These are phyloP conservation scores for Psilocybe cyanescens DNA, from an alignment of 768 basidiomycete genomes.

Conservation along the genomic window DNA sequence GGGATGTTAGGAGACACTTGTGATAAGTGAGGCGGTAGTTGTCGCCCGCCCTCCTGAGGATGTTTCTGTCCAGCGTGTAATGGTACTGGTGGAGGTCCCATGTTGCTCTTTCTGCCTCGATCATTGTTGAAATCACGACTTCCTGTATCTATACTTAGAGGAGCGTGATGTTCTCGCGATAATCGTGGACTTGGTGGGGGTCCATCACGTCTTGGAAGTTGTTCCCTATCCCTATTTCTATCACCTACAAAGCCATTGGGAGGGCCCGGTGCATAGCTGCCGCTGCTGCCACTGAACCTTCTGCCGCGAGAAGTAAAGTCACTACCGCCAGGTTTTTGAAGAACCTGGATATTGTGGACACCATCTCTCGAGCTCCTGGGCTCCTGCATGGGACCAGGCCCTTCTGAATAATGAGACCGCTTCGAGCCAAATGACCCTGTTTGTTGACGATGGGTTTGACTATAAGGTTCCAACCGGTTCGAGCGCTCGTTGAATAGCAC, in stretches of 20 bases:
- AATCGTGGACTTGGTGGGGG: conserved; percentile 41
- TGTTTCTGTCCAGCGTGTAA: conserved; percentile 34
- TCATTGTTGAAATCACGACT: conserved; percentile 35
- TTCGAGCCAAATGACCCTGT: conserved; percentile 45
- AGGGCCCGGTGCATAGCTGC: conserved; percentile 27
- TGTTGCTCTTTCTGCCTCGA: conserved; percentile 45
- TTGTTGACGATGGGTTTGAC: conserved; percentile 47
- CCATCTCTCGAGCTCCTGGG: conserved; percentile 46
- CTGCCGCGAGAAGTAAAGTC: conserved; percentile 34
- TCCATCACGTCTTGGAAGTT: conserved; percentile 37
- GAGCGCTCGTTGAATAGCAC: conserved; percentile 96
- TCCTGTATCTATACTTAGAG: conserved; percentile 22
- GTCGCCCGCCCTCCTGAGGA: conserved; percentile 47
- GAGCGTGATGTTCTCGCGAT: conserved; percentile 33
- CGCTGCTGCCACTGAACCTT: conserved; percentile 36
- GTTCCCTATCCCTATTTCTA: conserved; percentile 34
- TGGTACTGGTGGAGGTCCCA: conserved; percentile 59
- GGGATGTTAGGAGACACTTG: conserved; percentile 33
- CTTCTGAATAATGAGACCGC: conserved; percentile 49
- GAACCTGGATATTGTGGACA: conserved; percentile 51
- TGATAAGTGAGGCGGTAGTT: conserved; percentile 62
- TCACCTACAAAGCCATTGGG: conserved; percentile 23
- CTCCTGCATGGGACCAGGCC: conserved; percentile 40
- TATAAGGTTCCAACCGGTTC: conserved; percentile 87
- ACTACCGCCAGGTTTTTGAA: conserved; percentile 55